Evolutionary conservation across 2,329 filamentous ascomycete species (phyloP).

Genomic region (Apiospora phragmitis): DNA sequence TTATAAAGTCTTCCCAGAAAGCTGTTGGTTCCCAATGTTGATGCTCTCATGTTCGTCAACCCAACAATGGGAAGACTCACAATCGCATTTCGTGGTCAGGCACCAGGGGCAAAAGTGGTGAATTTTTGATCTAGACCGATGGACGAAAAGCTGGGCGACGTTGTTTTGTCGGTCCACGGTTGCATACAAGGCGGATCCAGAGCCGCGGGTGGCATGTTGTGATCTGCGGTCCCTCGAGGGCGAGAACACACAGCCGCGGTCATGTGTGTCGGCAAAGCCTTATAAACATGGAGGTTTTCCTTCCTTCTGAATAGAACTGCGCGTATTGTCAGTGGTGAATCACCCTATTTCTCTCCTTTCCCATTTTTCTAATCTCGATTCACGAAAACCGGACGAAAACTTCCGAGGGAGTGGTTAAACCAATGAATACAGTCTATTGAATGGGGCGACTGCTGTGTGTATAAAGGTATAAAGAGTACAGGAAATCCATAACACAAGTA

Average conservation of each 20-base stretch:
- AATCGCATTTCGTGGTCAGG: neutral
- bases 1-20: neutral
- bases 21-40: neutral
- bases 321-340: neutral
- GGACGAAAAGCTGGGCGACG: neutral
- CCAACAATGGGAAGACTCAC: neutral
- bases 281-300: neutral
- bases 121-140: neutral
- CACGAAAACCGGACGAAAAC: neutral
- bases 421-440: neutral
- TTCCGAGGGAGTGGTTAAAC: neutral
- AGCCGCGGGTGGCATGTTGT: neutral
- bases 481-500: neutral
- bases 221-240: neutral
- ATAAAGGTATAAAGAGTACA: neutral
- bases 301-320: neutral
- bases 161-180: neutral
- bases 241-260: neutral
- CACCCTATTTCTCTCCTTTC: neutral
- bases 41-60: conserved; percentile 2
- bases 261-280: neutral
- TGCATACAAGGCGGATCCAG: neutral
- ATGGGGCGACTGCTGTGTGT: neutral
- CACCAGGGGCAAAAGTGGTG: conserved; percentile 1
- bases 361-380: neutral